Percentiles rank a stretch among this genome's conserved stretches.
Evolutionary conservation across 108 stramenopile genomes (phyloP).

Genomic region (Skeletonema marinoi): DNA sequence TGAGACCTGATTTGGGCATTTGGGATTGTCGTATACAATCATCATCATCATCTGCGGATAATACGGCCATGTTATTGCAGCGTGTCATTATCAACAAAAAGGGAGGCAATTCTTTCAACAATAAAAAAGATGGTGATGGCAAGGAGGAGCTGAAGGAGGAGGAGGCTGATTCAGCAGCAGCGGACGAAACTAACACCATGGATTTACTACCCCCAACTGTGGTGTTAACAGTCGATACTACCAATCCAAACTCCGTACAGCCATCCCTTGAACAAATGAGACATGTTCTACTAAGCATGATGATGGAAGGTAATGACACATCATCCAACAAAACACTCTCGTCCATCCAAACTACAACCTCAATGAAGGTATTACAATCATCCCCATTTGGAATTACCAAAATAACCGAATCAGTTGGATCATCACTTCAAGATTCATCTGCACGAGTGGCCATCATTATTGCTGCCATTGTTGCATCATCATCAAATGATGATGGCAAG

Average conservation of each 20-base stretch:
- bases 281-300: conserved; percentile 10
- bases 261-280: conserved; percentile 33
- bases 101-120: neutral
- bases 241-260: conserved; percentile 15
- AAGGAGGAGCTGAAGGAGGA: conserved; percentile 28
- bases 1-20: conserved; percentile 62
- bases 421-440: neutral
- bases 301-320: conserved; percentile 1
- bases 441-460: conserved; percentile 12
- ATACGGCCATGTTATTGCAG: conserved; percentile 13
- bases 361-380: conserved; percentile 19
- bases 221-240: conserved; percentile 18
- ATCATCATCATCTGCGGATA: neutral
- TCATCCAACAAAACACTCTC: neutral
- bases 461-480: conserved; percentile 25
- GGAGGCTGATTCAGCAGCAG: neutral
- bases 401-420: conserved; percentile 17
- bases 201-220: conserved; percentile 16
- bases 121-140: conserved; percentile 7
- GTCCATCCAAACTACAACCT: conserved; percentile 8
- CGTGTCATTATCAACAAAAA: conserved; percentile 17
- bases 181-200: neutral
- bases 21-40: conserved; percentile 62
- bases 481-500: neutral
- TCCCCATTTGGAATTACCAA: conserved; percentile 19